A percentile compares a stretch with the other conserved stretches of the same genome.
These are phyloP conservation scores for Lipomyces orientalis DNA, from an alignment of 805 yeast genomes.

Conservation along the genomic window DNA sequence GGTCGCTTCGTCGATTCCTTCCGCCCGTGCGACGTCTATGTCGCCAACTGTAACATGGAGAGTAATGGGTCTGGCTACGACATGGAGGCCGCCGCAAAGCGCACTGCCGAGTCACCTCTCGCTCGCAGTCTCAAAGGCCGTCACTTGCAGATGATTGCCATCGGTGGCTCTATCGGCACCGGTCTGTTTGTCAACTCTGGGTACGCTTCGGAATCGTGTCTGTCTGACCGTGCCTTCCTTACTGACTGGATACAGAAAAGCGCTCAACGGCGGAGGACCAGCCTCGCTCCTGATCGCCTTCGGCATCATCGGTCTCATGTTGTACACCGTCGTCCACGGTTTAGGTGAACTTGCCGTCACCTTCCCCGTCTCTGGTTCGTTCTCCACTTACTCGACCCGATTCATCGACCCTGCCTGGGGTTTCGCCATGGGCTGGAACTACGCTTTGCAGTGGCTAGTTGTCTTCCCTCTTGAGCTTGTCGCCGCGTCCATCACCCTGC, in stretches of 20 bases:
- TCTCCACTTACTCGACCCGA: constrained; percentile 64
- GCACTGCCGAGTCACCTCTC: constrained; percentile 60
- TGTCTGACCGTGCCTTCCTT: background rate
- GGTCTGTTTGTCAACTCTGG: constrained; percentile 56
- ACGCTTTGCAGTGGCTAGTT: constrained; percentile 67
- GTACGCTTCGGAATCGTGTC: background rate
- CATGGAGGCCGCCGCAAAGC: constrained; percentile 34
- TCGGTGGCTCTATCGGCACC: constrained; percentile 87
- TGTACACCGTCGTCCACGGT: constrained; percentile 58
- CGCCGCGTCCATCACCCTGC: constrained; percentile 63
- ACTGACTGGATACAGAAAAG: constrained; percentile 23
- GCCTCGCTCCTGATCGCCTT: constrained; percentile 59
- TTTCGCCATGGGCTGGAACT: constrained; percentile 75
- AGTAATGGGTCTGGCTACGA: constrained; percentile 15
- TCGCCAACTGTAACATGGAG: constrained; percentile 4
- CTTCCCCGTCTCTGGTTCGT: constrained; percentile 68
- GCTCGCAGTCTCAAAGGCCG: constrained; percentile 50
- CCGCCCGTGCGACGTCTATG: constrained; percentile 23
- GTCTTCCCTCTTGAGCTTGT: constrained; percentile 70
- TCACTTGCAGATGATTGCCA: constrained; percentile 65
- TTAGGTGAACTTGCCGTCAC: constrained; percentile 69
- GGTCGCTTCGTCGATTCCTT: constrained; percentile 26
- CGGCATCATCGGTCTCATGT: constrained; percentile 56
- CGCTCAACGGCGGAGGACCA: constrained; percentile 59
- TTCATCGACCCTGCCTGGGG: constrained; percentile 72